These are phyloP conservation scores for Clitopilus hobsonii DNA, from an alignment of 768 basidiomycete genomes.

Conservation along the genomic window DNA sequence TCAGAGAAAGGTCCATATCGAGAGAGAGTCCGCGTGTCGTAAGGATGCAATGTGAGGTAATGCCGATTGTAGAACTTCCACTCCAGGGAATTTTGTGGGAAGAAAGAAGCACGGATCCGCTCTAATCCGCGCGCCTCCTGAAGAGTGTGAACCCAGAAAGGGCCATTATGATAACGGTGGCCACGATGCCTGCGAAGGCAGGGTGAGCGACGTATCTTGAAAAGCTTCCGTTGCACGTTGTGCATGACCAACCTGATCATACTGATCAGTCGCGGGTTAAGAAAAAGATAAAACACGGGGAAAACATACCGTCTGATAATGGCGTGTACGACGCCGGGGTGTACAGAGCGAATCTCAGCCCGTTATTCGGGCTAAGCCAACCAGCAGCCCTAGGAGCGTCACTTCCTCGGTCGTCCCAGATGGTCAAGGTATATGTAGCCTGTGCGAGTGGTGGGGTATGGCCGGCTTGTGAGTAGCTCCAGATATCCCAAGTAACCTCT, in stretches of 20 bases:
- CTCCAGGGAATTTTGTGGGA: neutral
- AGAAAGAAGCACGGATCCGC: neutral
- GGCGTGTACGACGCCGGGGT: conserved; percentile 70
- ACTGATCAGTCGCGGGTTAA: neutral
- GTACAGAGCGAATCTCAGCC: conserved; percentile 80
- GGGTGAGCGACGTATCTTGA: conserved; percentile 39
- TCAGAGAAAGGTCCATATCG: neutral
- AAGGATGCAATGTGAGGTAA: neutral
- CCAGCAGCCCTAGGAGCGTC: conserved; percentile 56
- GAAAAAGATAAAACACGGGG: conserved; percentile 1
- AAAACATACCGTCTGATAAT: conserved; percentile 42
- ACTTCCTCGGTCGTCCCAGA: conserved; percentile 80
- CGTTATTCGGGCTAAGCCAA: conserved; percentile 62
- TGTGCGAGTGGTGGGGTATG: conserved; percentile 67
- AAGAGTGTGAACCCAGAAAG: conserved; percentile 62
- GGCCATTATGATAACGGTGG: conserved; percentile 59
- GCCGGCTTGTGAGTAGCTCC: conserved; percentile 59
- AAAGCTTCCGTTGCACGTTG: conserved; percentile 40
- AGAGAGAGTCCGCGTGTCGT: neutral
- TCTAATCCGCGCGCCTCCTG: conserved; percentile 16
- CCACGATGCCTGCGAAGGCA: conserved; percentile 47
- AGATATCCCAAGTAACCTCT: conserved; percentile 76
- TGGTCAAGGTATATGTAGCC: conserved; percentile 71
- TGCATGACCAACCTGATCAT: conserved; percentile 50
- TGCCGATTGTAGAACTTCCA: neutral